Evolutionary conservation across 306 rosid genomes (phyloP).

Genomic region (Quercus alba): DNA sequence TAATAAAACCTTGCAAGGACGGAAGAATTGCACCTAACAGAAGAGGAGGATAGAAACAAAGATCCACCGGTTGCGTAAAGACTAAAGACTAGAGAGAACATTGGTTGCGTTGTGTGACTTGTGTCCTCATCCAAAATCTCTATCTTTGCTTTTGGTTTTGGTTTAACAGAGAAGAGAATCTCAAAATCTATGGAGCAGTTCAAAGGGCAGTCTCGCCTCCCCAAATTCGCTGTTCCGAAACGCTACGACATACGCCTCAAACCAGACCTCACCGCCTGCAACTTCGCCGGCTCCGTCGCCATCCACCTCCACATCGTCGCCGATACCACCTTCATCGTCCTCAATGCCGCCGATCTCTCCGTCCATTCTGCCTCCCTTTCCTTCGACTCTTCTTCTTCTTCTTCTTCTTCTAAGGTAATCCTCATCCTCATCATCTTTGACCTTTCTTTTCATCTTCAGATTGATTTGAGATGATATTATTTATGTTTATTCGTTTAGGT

Average conservation of each 20-base stretch:
- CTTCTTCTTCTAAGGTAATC: slow-evolving; percentile 53
- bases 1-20: no score
- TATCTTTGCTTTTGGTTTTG: no score
- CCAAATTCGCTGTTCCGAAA: slow-evolving; percentile 81
- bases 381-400: slow-evolving; percentile 22
- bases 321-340: slow-evolving; percentile 68
- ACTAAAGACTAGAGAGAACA: no score
- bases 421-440: not conserved
- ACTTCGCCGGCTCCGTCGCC: slow-evolving; percentile 70
- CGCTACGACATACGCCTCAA: slow-evolving; percentile 63
- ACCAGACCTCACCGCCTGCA: slow-evolving; percentile 70
- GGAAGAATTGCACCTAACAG: no score
- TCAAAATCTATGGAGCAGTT: slow-evolving; percentile 61
- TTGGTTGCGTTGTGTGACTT: no score
- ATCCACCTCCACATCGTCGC: slow-evolving; percentile 59
- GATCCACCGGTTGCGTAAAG: no score
- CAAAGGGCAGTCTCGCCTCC: slow-evolving; percentile 85
- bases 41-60: no score
- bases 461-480: not conserved
- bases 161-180: no score
- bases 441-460: not conserved
- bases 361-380: slow-evolving; percentile 33
- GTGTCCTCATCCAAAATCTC: no score
- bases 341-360: slow-evolving; percentile 74
- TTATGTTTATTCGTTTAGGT: slow-evolving; percentile 39